Evolutionary conservation across 1,284 basidiomycete genomes (phyloP).

Genomic region (Cryptococcus jaspeensis): DNA sequence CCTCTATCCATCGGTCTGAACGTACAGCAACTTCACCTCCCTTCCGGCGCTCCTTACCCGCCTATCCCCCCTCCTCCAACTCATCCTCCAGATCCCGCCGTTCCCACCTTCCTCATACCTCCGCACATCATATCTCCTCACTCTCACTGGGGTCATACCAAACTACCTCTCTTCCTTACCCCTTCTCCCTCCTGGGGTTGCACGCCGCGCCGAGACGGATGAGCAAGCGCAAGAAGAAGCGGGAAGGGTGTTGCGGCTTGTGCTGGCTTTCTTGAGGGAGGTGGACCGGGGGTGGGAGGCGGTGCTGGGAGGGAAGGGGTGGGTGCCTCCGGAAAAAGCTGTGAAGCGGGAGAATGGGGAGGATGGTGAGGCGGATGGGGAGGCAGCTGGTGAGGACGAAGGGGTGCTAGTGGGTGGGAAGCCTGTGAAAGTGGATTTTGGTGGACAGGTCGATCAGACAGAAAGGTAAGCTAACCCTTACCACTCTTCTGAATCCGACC

Average conservation of each 20-base stretch:
- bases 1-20: neutral
- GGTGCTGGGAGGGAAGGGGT: constrained; percentile 28
- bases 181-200: constrained; percentile 6
- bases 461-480: constrained; percentile 9
- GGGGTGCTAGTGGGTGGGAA: neutral
- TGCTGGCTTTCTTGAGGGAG: constrained; percentile 22
- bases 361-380: neutral
- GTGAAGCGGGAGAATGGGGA: neutral
- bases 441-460: constrained; percentile 24
- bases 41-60: constrained; percentile 22
- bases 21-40: constrained; percentile 22
- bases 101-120: constrained; percentile 20
- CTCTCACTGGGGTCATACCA: constrained; percentile 19
- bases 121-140: constrained; percentile 34
- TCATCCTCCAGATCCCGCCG: constrained; percentile 36
- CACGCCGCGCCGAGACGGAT: neutral
- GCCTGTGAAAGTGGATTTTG: constrained; percentile 6
- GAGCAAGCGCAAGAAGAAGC: constrained; percentile 12
- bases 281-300: constrained; percentile 34
- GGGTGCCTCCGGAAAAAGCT: constrained; percentile 14
- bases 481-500: neutral
- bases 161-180: constrained; percentile 27
- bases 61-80: constrained; percentile 24
- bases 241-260: constrained; percentile 12
- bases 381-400: neutral